Conservation (phyloP, 495 filamentous ascomycete species). For the Pyronema domesticum region DNA sequence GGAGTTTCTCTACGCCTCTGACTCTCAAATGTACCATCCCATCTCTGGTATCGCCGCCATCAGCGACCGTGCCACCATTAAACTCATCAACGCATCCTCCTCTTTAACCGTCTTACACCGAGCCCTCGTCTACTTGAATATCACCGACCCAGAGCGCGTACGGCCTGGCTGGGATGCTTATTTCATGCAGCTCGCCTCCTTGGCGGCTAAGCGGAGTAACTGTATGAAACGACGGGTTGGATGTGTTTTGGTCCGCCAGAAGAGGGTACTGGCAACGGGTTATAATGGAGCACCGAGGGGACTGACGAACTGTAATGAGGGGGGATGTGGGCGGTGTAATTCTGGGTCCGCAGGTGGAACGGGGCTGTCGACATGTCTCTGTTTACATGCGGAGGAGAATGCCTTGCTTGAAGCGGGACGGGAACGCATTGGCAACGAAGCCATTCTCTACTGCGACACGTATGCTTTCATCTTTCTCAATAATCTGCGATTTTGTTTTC, state of each 20-base stretch:
- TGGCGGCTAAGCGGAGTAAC: conserved; percentile 80
- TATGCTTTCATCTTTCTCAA: conserved; percentile 14
- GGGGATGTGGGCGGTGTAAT: conserved; percentile 83
- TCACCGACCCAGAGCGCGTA: conserved; percentile 60
- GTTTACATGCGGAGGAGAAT: conserved; percentile 94
- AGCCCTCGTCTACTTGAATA: conserved; percentile 48
- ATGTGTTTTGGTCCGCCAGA: conserved; percentile 79
- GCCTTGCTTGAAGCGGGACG: conserved; percentile 83
- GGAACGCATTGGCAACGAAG: conserved; percentile 62
- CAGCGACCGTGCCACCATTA: conserved; percentile 60
- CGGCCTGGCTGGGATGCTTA: conserved; percentile 94
- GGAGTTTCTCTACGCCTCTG: conserved; percentile 58
- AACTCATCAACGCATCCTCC: conserved; percentile 66
- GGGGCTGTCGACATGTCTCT: conserved; percentile 69
- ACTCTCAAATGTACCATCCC: conserved; percentile 57
- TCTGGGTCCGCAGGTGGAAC: conserved; percentile 47
- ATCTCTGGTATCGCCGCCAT: conserved; percentile 48
- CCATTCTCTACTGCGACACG: conserved; percentile 86
- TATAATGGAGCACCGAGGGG: conserved; percentile 91
- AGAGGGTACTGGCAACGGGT: conserved; percentile 82
- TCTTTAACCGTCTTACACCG: conserved; percentile 49
- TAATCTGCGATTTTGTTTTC: background rate
- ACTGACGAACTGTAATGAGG: conserved; percentile 76
- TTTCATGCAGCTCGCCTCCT: conserved; percentile 87
- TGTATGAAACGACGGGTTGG: conserved; percentile 97